Evolutionary conservation across 345 rosid genomes (phyloP).

Genomic region (Syzygium grande): DNA sequence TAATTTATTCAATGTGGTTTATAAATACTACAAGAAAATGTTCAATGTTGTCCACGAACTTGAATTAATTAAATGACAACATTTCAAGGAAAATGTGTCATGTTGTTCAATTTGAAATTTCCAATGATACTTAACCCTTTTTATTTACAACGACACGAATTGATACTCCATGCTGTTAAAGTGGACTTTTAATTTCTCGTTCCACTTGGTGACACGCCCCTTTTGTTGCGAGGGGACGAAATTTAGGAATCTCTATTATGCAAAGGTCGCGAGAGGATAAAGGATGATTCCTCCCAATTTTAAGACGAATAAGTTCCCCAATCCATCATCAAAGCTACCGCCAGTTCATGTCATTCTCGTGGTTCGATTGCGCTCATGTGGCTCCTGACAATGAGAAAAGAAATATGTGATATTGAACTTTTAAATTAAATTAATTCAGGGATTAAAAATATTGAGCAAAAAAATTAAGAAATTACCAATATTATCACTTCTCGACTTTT

Average conservation of each 20-base stretch:
- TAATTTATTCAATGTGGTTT: no score
- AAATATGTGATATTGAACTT: background rate
- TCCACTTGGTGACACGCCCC: background rate
- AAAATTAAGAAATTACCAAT: background rate
- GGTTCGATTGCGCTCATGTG: background rate
- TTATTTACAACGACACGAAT: background rate
- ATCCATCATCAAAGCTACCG: background rate
- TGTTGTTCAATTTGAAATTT: background rate
- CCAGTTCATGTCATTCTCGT: background rate
- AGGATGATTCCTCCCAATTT: background rate
- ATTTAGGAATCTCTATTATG: background rate
- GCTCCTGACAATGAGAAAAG: background rate
- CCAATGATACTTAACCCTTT: background rate
- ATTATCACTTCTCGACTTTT: background rate
- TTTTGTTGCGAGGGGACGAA: background rate
- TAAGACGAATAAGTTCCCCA: background rate
- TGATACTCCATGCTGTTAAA: background rate
- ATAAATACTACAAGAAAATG: no score
- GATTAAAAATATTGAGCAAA: background rate
- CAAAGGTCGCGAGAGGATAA: background rate
- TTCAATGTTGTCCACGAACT: no score
- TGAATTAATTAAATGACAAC: no score
- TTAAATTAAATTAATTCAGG: background rate
- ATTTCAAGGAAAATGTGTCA: background rate
- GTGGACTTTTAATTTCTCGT: background rate